A percentile compares a stretch with the other conserved stretches of the same genome.
These are phyloP conservation scores for Sporothrix brunneoviolacea DNA, from an alignment of 2,329 filamentous ascomycete species.

Conservation along the genomic window DNA sequence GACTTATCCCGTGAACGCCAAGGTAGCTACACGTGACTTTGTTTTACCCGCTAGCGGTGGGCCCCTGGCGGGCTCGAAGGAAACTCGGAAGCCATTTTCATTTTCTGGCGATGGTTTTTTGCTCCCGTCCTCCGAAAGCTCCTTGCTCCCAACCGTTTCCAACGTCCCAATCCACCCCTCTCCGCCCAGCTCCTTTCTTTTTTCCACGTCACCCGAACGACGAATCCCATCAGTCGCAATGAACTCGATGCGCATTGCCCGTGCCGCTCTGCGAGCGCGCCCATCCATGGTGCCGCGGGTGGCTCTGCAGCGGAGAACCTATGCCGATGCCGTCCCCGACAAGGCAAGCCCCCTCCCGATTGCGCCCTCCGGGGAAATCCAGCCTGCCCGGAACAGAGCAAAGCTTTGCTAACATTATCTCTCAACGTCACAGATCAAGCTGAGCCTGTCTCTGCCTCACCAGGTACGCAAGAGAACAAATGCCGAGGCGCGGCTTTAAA, in stretches of 20 bases:
- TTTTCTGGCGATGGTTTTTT: slow-evolving; percentile 15
- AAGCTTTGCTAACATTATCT: background rate
- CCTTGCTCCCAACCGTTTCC: background rate
- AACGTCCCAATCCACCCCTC: slow-evolving; percentile 5
- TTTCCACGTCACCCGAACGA: slow-evolving; percentile 7
- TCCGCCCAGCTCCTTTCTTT: slow-evolving; percentile 4
- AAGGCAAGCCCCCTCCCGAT: slow-evolving; percentile 50
- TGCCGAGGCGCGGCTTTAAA: no score
- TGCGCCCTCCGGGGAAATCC: no score
- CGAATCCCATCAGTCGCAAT: slow-evolving; percentile 49
- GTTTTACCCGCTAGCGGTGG: background rate
- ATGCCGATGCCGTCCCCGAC: slow-evolving; percentile 81
- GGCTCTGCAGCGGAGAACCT: slow-evolving; percentile 73
- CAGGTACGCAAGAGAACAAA: slow-evolving; percentile 62
- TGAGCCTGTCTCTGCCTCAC: slow-evolving; percentile 95
- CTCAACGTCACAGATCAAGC: slow-evolving; percentile 63
- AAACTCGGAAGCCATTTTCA: slow-evolving; percentile 14
- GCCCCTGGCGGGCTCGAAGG: slow-evolving; percentile 1
- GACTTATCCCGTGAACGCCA: background rate
- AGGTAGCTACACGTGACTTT: background rate
- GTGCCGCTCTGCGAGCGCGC: slow-evolving; percentile 78
- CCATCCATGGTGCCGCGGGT: slow-evolving; percentile 64
- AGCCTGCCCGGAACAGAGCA: background rate
- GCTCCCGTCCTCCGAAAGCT: slow-evolving; percentile 15
- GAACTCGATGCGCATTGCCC: slow-evolving; percentile 91